Percentiles rank a stretch among this genome's conserved stretches.
phyloP scores from a whole-genome alignment of 2,329 filamentous ascomycete genomes.

The Didymella keratinophila region DNA sequence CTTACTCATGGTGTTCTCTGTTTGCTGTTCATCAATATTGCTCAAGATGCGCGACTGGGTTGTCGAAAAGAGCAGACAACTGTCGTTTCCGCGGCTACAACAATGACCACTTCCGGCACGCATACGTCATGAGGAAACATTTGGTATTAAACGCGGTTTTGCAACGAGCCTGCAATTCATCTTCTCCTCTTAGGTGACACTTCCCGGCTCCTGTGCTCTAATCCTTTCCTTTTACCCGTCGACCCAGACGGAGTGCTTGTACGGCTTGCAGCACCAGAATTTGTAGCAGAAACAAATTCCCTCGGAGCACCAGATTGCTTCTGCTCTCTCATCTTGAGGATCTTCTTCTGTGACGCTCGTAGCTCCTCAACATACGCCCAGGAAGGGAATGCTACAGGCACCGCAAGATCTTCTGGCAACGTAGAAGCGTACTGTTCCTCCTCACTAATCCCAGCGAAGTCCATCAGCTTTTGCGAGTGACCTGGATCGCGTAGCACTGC shows the following conservation, averaged over 20 bases:
- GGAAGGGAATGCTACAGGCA: slow-evolving; percentile 52
- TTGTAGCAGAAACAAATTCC: slow-evolving; percentile 45
- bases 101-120: no score
- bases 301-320: slow-evolving; percentile 39
- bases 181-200: slow-evolving; percentile 44
- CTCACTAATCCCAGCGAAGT: slow-evolving; percentile 67
- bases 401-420: slow-evolving; percentile 49
- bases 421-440: slow-evolving; percentile 72
- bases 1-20: neutral
- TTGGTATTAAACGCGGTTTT: neutral
- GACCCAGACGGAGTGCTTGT: slow-evolving; percentile 34
- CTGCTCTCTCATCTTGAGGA: slow-evolving; percentile 44
- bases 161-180: slow-evolving; percentile 15
- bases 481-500: slow-evolving; percentile 74
- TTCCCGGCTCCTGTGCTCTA: slow-evolving; percentile 41
- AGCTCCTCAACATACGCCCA: slow-evolving; percentile 56
- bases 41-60: neutral
- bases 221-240: slow-evolving; percentile 40
- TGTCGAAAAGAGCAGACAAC: neutral
- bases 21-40: no score
- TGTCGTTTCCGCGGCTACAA: neutral
- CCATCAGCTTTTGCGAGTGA: slow-evolving; percentile 74
- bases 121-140: neutral
- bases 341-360: slow-evolving; percentile 51
- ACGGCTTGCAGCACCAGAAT: slow-evolving; percentile 35